Conservation (phyloP, 768 basidiomycete species). For the Suillus decipiens region DNA sequence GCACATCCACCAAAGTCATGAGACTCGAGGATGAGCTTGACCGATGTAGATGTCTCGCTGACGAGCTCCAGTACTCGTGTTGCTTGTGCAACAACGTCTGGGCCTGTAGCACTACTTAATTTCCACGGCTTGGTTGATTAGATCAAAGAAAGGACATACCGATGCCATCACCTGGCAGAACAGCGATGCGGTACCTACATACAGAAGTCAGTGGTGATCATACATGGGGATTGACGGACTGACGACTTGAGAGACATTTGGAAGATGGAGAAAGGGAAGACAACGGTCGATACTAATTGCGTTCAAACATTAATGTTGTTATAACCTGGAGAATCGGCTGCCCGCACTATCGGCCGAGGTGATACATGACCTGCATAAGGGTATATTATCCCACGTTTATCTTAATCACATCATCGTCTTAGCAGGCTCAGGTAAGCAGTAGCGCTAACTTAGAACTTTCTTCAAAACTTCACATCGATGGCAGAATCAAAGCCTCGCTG, state of each 20-base stretch:
- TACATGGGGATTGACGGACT: conserved; percentile 16
- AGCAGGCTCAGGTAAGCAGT: not conserved
- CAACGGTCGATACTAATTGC: conserved; percentile 3
- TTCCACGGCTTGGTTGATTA: not conserved
- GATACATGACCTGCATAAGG: conserved; percentile 7
- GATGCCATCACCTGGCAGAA: conserved; percentile 97
- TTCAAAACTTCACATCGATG: conserved; percentile 23
- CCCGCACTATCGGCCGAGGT: conserved; percentile 13
- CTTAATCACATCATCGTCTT: not conserved
- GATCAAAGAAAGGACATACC: conserved; percentile 47
- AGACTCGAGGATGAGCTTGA: conserved; percentile 71
- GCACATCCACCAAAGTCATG: conserved; percentile 91
- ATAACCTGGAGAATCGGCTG: not conserved
- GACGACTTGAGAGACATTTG: conserved; percentile 50
- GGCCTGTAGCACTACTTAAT: conserved; percentile 51
- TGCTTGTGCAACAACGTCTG: conserved; percentile 87
- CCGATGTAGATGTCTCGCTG: conserved; percentile 57
- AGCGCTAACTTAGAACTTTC: not conserved
- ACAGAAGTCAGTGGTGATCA: conserved; percentile 8
- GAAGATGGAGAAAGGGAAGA: conserved; percentile 1
- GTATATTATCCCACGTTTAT: conserved; percentile 9
- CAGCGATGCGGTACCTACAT: conserved; percentile 79
- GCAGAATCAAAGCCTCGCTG: conserved; percentile 46
- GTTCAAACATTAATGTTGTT: not conserved
- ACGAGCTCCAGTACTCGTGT: conserved; percentile 78